Evolutionary conservation across 2,329 filamentous ascomycete genomes (phyloP), one percentile per base, ranked within the genome.

Genomic region (Aspergillus hiratsukae): DNA sequence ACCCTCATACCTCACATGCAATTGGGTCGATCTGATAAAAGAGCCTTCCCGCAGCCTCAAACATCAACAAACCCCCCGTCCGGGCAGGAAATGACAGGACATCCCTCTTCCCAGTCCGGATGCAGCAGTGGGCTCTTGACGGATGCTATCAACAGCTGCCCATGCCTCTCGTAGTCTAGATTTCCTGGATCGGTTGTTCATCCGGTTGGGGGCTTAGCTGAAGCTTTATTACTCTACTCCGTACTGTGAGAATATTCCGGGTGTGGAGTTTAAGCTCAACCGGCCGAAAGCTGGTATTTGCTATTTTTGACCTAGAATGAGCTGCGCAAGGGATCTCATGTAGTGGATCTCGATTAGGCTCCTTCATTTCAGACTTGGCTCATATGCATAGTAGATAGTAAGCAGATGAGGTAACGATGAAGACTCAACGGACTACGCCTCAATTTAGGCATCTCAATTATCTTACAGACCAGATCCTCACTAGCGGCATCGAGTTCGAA

Each of bases 311-410:
- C 14, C 14, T 7, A 37, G 31, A 7, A 37, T 17, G 14, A 37
- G 31, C 14, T 37, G 14, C 31, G 31, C 31, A 37, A 37, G 14
- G 31, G 14, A 37, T 37, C 14, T 51, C 23, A 14, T 23, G 14
- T 19, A 4, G 25, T 45, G 35, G 21, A 19, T 27, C 25, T 19
- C 21, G 48, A n/a, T 40, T 58, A 58, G 56, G 56, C 56, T 53
- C 48, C 56, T 49, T 46, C 37, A 55, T 58, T 58, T 31, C 37
- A 45, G 17, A 31, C 56, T 58, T 58, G 56, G 56, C 53, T 50
- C 11, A 35, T 25, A 37, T 17, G 14, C 31, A 17, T 3, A 29
- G 28, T 28, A 28, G 2, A 11, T 35, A 35, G 31, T 17, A 7
- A 17, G 31, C 14, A 6, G 31, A 37, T 37, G 31, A 17, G 31